Base-by-base conservation (phyloP, 371 early-diverging fungal genomes). In the Syncephalastrum monosporum region DNA sequence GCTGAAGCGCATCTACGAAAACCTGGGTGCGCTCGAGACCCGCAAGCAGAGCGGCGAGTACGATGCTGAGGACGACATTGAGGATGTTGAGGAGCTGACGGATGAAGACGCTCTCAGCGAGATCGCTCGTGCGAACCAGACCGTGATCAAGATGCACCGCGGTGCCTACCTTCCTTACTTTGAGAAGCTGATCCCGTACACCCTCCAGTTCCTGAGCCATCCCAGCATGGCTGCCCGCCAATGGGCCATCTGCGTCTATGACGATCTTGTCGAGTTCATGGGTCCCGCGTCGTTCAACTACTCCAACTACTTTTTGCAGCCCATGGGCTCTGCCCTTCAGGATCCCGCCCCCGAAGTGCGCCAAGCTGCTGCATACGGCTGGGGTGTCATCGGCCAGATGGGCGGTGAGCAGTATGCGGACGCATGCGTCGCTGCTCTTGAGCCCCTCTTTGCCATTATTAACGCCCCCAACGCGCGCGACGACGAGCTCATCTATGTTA, bases 301-400 rank as follows among this genome's bases (percentile, higher is more conserved):
- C 66, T 83, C 85, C 46, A 76, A 68, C 24, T 84, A 84, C 61
- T 95, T 96, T 74, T 75, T 89, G 63, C 81, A 82, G 51, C 68
- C 67, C 50, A 73, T 91, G 71, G 63, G 90, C 15, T 72, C 77
- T 58, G 80, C 87, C 13, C 57, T 94, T 4, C 63, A 77, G n/a
- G 90, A 88, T 56, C 66, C 82, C 38, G 77, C 79, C 47, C 48
- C 74, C 0, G 91, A 94, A 59, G 86, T 96, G 27, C 87, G 95
- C 33, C 97, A 98, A 79, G 89, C 95, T 12, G 90, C 94, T 21
- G 89, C 92, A 14, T 98, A 93, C 69, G 96, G 96, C 61, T 75
- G 94, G 43, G 97, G 97, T 57, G 79, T 94, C 8, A 84, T 87
- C 61, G 97, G 92, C 38, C 82, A 91, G 68, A 85, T 82, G 53